These are phyloP conservation scores for Ambrosia hybrid DNA, from an alignment of 140 eudicot genomes.

Conservation along the genomic window DNA sequence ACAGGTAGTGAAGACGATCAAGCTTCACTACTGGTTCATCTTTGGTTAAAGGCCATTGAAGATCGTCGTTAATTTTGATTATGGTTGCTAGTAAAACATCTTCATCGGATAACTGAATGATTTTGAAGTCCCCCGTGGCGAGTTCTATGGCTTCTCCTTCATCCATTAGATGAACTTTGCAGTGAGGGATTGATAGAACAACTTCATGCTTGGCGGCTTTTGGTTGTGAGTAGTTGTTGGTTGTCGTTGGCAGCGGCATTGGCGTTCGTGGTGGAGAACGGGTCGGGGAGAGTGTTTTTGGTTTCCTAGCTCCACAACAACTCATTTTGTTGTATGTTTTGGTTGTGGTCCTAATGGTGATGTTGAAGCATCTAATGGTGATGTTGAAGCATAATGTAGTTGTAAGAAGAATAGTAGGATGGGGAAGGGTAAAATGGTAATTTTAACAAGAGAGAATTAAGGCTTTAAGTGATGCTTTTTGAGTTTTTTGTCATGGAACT, in stretches of 20 bases:
- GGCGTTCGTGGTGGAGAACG: constrained; percentile 20
- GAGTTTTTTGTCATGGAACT: constrained; percentile 14
- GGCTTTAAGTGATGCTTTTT: constrained; percentile 48
- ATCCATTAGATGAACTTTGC: constrained; percentile 72
- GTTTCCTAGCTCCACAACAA: constrained; percentile 53
- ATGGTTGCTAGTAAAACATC: constrained; percentile 61
- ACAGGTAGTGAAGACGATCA: constrained; percentile 65
- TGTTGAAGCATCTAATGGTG: constrained; percentile 28
- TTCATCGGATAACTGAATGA: constrained; percentile 44
- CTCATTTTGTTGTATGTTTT: constrained; percentile 46
- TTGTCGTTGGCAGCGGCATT: constrained; percentile 20
- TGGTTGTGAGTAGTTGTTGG: constrained; percentile 31
- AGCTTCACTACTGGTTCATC: constrained; percentile 95
- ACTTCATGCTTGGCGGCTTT: constrained; percentile 50
- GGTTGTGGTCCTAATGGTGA: constrained; percentile 27
- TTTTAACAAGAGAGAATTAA: constrained; percentile 33
- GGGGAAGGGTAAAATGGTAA: constrained; percentile 24
- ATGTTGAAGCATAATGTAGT: neutral
- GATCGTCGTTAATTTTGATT: constrained; percentile 64
- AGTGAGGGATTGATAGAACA: constrained; percentile 53
- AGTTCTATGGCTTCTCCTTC: constrained; percentile 79
- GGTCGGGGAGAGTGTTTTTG: constrained; percentile 38
- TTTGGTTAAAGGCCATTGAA: constrained; percentile 94
- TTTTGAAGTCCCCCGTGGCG: constrained; percentile 55
- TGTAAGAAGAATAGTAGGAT: constrained; percentile 8